phyloP scores from a whole-genome alignment of 2,329 filamentous ascomycete genomes.

The Eutypella sp. region DNA sequence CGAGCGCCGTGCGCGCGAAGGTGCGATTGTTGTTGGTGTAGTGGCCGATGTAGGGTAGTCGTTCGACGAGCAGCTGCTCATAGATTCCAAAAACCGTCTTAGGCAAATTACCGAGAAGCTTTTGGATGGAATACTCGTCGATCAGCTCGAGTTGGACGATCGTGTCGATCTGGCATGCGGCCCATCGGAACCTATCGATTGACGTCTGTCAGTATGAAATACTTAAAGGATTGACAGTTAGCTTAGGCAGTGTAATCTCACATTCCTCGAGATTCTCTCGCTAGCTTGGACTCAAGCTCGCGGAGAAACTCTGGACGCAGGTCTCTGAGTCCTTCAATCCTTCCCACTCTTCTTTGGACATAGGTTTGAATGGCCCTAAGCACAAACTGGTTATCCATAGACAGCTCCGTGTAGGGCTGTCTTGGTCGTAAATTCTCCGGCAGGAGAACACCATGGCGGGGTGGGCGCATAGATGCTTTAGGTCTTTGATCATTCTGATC shows the following conservation, averaged over 20 bases:
- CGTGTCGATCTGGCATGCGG: slow-evolving; percentile 21
- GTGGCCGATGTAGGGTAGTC: slow-evolving; percentile 5
- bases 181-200: slow-evolving; percentile 27
- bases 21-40: slow-evolving; percentile 5
- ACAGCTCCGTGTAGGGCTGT: slow-evolving; percentile 8
- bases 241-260: slow-evolving; percentile 10
- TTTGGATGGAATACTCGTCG: slow-evolving; percentile 6
- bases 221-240: too few relatives aligned
- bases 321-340: slow-evolving; percentile 1
- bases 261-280: slow-evolving; percentile 20
- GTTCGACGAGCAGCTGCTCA: slow-evolving; percentile 16
- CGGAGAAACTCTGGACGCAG: slow-evolving; percentile 9
- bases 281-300: slow-evolving; percentile 11
- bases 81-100: slow-evolving; percentile 21
- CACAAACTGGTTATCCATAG: slow-evolving; percentile 23
- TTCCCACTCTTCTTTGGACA: slow-evolving; percentile 12
- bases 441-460: neutral
- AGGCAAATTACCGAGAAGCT: slow-evolving; percentile 13
- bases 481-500: neutral
- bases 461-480: neutral
- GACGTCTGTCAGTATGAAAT: too few relatives aligned
- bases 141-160: slow-evolving; percentile 11
- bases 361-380: slow-evolving; percentile 20
- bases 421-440: neutral
- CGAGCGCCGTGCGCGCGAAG: slow-evolving; percentile 21